Conservation (phyloP, 176 grass and related monocot species). For the Alopecurus myosuroides region DNA sequence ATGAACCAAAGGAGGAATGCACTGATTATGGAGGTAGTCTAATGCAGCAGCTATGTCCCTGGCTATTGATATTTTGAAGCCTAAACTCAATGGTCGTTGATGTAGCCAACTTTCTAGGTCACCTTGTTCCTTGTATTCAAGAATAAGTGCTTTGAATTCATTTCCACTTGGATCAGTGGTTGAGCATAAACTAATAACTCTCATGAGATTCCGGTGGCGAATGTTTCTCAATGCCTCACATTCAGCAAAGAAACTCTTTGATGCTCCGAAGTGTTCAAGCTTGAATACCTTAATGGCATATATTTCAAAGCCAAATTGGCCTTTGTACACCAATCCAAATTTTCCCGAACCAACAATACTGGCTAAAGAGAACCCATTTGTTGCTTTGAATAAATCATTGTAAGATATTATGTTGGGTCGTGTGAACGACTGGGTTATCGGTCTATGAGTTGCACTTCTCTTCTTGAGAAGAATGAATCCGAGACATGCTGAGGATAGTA, state of each 20-base stretch:
- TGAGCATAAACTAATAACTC: not conserved
- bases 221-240: not conserved
- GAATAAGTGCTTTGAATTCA: conserved; percentile 1
- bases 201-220: not conserved
- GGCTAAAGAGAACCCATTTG: not conserved
- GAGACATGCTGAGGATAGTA: not conserved
- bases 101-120: not conserved
- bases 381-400: not conserved
- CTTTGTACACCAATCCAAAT: not conserved
- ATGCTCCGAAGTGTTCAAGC: not conserved
- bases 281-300: not conserved
- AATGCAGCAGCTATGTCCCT: not conserved
- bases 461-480: not conserved
- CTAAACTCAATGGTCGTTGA: not conserved
- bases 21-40: not conserved
- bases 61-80: not conserved
- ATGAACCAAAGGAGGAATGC: not conserved
- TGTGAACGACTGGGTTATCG: not conserved
- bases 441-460: not conserved
- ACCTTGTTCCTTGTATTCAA: not conserved
- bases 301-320: not conserved
- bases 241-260: not conserved
- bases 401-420: not conserved
- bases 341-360: not conserved
- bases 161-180: not conserved